Conservation (phyloP, 345 rosid species). For the Anastatica hierochuntica region DNA sequence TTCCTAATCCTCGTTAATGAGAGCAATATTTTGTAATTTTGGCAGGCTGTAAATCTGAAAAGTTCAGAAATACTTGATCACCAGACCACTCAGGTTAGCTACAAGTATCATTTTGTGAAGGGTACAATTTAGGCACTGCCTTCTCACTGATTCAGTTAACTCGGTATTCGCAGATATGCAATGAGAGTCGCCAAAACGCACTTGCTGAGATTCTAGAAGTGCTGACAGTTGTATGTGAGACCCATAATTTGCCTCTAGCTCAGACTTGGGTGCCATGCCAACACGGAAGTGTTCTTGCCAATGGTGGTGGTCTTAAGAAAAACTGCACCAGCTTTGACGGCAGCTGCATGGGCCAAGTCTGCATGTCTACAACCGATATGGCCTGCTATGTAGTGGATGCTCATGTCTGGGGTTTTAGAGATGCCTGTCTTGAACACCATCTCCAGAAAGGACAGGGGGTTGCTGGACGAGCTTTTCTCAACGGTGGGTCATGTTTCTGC, state of each 20-base stretch:
- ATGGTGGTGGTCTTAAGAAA: conserved; percentile 85
- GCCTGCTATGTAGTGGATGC: conserved; percentile 77
- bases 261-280: conserved; percentile 97
- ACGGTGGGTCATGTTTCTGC: conserved; percentile 75
- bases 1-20: not conserved
- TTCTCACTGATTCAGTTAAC: conserved; percentile 17
- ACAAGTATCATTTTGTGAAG: conserved; percentile 7
- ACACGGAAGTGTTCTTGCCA: conserved; percentile 70
- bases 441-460: conserved; percentile 96
- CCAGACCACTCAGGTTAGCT: conserved; percentile 60
- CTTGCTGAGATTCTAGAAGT: conserved; percentile 87
- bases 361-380: conserved; percentile 87
- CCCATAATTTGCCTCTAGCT: conserved; percentile 81
- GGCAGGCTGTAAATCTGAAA: conserved; percentile 87
- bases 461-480: conserved; percentile 73
- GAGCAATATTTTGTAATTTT: conserved; percentile 29
- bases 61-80: conserved; percentile 81
- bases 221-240: conserved; percentile 74
- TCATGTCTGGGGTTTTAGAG: conserved; percentile 84
- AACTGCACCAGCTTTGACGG: conserved; percentile 82
- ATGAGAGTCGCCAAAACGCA: conserved; percentile 80
- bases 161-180: conserved; percentile 63
- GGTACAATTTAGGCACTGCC: conserved; percentile 16
- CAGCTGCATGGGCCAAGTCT: conserved; percentile 78
- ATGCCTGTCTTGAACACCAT: conserved; percentile 91